Conservation (phyloP, 768 basidiomycete species). For the Scleroderma citrinum region DNA sequence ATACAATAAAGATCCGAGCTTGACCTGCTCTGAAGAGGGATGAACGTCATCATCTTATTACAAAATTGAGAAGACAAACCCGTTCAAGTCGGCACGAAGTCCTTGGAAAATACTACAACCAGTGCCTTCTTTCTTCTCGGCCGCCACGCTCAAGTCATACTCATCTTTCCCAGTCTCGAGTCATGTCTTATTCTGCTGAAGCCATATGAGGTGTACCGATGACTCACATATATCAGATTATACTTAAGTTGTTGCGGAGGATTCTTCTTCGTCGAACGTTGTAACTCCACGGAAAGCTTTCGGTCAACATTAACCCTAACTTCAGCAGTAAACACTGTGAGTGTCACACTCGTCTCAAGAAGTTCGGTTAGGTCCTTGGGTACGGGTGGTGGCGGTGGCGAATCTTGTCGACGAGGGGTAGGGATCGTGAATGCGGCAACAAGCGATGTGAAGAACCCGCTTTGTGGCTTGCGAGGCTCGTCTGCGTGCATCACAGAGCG, state of each 20-base stretch:
- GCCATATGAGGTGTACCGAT: background rate
- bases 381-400: conserved; percentile 6
- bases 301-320: conserved; percentile 59
- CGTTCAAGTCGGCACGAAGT: conserved; percentile 79
- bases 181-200: background rate
- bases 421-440: conserved; percentile 22
- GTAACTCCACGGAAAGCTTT: conserved; percentile 66
- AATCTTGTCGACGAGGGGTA: conserved; percentile 7
- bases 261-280: conserved; percentile 92
- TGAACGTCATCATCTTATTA: conserved; percentile 14
- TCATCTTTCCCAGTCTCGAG: conserved; percentile 74
- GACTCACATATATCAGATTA: conserved; percentile 76
- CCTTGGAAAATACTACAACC: conserved; percentile 85
- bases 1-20: conserved; percentile 80
- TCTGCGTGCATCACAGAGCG: conserved; percentile 34
- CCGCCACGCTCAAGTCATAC: conserved; percentile 65
- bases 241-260: conserved; percentile 72
- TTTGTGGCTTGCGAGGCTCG: conserved; percentile 23
- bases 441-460: conserved; percentile 43
- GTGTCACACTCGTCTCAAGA: conserved; percentile 20
- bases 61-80: conserved; percentile 38
- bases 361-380: conserved; percentile 21
- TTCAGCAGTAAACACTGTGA: conserved; percentile 30
- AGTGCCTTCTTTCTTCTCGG: conserved; percentile 50
- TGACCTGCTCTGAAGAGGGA: conserved; percentile 47